Conservation (phyloP, 1,284 basidiomycete species). For the Ustilago hordei region DNA sequence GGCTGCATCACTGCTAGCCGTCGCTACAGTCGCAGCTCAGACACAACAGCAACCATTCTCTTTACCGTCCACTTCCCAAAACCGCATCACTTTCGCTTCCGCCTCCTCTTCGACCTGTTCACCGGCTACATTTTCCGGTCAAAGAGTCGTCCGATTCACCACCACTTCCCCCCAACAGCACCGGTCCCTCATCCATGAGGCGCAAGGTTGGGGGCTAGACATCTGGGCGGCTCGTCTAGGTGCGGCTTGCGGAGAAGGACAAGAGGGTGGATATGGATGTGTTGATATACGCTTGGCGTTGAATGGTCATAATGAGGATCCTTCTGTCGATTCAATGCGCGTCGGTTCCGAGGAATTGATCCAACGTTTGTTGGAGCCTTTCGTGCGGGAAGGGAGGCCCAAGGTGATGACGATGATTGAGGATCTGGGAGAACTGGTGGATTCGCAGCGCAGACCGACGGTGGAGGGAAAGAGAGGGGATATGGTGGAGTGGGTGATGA, state of each 20-base stretch:
- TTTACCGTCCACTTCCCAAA: conserved; percentile 2
- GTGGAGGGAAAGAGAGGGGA: background rate
- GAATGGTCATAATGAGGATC: conserved; percentile 16
- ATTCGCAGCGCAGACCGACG: background rate
- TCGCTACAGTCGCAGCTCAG: background rate
- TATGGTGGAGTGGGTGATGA: background rate
- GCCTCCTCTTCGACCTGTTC: background rate
- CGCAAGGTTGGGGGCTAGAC: conserved; percentile 20
- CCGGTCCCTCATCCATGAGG: conserved; percentile 15
- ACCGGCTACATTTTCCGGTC: conserved; percentile 22
- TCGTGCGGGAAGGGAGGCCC: background rate
- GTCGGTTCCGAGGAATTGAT: background rate
- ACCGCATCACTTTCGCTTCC: conserved; percentile 18
- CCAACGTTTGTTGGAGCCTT: conserved; percentile 6
- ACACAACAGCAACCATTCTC: conserved; percentile 26
- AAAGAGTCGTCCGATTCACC: conserved; percentile 38
- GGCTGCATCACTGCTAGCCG: conserved; percentile 19
- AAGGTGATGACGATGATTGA: conserved; percentile 16
- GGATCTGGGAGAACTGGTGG: conserved; percentile 19
- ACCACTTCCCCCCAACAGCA: conserved; percentile 15
- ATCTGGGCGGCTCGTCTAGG: conserved; percentile 35
- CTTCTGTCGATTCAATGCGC: background rate
- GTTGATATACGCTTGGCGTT: conserved; percentile 28
- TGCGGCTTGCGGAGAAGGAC: conserved; percentile 11
- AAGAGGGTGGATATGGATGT: conserved; percentile 22